Base-by-base conservation (phyloP, 1,284 basidiomycete species). In the Fomitopsis palustris region DNA sequence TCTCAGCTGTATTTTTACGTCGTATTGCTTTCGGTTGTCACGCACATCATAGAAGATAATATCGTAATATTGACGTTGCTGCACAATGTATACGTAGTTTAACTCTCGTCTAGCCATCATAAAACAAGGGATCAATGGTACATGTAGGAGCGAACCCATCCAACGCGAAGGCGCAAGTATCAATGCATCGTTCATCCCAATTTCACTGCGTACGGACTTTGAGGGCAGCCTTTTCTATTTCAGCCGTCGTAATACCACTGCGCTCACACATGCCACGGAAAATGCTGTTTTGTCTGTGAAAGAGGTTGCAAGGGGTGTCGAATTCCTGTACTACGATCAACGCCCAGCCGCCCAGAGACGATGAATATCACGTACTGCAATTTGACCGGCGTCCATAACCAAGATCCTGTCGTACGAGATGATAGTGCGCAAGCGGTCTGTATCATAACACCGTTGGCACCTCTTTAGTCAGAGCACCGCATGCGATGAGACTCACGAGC, bases 381-480 rank as follows among this genome's bases (percentile, higher is more conserved):
- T 81, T 21, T 73, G 74, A 0, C 93, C 93, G 33, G 83, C 80
- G 63, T 92, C 86, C 66, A 96, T 71, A 0, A 87, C 85, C 35
- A 85, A 79, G 58, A 94, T 90, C 14, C 86, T 76, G 73, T 95
- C 91, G 69, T 93, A 94, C 0, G 81, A 81, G 56, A 95, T 79
- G 66, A 95, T 93, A 0, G 93, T 95, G 55, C 88, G 80, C 38
- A 93, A 75, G 33, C 88, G 83, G 73, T 87, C 82, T 87, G 65
- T 19, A 19, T 23, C 45, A 19, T 42, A 17, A 38, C 21, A 31
- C 1, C 12, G 9, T 53, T 1, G 42, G n/a, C 17, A 12, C 29
- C 31, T 17, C 3, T 1, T 10, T n/a, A 12, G 7, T 51, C 16
- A 4, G 19, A 6, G 17, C 12, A 35, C 12, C 53, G 14, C 19